These are phyloP conservation scores for Papilionanthe hybrid DNA, from an alignment of 116 monocot genomes.

Conservation along the genomic window DNA sequence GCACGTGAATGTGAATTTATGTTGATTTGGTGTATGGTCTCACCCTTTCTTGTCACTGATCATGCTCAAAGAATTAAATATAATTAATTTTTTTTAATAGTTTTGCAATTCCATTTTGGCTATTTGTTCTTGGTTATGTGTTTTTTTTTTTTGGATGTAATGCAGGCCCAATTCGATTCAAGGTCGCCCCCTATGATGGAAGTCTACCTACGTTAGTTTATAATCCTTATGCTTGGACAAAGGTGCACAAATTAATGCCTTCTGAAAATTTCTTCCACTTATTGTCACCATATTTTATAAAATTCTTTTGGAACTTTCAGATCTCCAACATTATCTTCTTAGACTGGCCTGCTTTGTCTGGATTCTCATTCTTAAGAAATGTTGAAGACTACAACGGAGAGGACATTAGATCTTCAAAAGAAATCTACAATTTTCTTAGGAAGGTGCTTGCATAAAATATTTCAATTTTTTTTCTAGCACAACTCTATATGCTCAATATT, in stretches of 20 bases:
- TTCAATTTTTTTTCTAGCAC: background rate
- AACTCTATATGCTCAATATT: background rate
- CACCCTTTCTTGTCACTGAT: background rate
- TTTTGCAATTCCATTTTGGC: no score
- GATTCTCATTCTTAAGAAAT: conserved; percentile 36
- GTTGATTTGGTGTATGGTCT: background rate
- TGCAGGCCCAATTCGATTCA: conserved; percentile 6
- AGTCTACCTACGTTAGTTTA: conserved; percentile 23
- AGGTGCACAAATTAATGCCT: conserved; percentile 11
- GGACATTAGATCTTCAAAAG: background rate
- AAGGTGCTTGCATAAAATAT: background rate
- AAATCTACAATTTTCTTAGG: conserved; percentile 5
- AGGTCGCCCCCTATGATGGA: conserved; percentile 14
- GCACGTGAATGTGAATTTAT: no score
- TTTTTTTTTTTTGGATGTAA: background rate
- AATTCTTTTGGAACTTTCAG: conserved; percentile 9
- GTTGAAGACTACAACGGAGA: conserved; percentile 1
- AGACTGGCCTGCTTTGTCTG: conserved; percentile 35
- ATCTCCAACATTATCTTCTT: conserved; percentile 35
- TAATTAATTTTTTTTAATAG: no score
- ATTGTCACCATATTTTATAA: background rate
- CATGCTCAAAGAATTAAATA: background rate
- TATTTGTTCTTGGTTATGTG: no score
- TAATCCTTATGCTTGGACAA: conserved; percentile 36
- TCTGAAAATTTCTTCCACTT: background rate